Percentiles rank a stretch among this genome's conserved stretches.
phyloP scores from a whole-genome alignment of 306 rosid genomes.

The Vigna angularis region DNA sequence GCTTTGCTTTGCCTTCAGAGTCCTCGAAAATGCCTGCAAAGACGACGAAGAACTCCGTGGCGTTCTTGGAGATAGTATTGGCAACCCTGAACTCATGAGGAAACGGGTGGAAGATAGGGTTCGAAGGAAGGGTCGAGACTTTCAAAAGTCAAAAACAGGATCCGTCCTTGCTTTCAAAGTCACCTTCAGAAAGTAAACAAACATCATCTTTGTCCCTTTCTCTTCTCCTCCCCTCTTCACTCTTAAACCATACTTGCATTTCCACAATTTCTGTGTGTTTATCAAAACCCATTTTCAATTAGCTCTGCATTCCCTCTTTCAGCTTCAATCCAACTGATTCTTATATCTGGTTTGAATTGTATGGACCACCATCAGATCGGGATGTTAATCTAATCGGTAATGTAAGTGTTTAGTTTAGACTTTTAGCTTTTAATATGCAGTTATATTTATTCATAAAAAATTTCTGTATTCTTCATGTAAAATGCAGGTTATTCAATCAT shows the following conservation, averaged over 20 bases:
- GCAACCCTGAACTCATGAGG: constrained; percentile 90
- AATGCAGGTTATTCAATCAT: constrained; percentile 85
- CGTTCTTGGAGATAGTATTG: constrained; percentile 90
- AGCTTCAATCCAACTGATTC: constrained; percentile 96
- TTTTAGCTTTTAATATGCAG: neutral
- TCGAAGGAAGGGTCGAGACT: constrained; percentile 79
- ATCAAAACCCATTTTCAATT: neutral
- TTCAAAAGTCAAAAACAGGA: constrained; percentile 81
- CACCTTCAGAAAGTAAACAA: constrained; percentile 83
- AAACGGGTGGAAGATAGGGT: constrained; percentile 85
- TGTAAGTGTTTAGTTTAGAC: constrained; percentile 56
- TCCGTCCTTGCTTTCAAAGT: constrained; percentile 93
- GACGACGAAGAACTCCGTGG: constrained; percentile 80
- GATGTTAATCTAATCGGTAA: constrained; percentile 82
- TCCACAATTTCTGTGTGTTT: neutral
- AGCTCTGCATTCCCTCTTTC: constrained; percentile 38
- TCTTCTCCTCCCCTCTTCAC: neutral
- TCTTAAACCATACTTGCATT: neutral
- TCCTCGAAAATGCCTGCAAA: constrained; percentile 84
- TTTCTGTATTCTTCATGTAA: constrained; percentile 18
- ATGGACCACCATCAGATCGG: constrained; percentile 82
- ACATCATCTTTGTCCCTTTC: too few species aligned
- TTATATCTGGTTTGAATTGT: constrained; percentile 86
- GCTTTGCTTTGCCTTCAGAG: constrained; percentile 48
- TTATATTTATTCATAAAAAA: neutral